Base-by-base conservation (phyloP, 108 stramenopile genomes). In the Phaeodactylum tricornutum region DNA sequence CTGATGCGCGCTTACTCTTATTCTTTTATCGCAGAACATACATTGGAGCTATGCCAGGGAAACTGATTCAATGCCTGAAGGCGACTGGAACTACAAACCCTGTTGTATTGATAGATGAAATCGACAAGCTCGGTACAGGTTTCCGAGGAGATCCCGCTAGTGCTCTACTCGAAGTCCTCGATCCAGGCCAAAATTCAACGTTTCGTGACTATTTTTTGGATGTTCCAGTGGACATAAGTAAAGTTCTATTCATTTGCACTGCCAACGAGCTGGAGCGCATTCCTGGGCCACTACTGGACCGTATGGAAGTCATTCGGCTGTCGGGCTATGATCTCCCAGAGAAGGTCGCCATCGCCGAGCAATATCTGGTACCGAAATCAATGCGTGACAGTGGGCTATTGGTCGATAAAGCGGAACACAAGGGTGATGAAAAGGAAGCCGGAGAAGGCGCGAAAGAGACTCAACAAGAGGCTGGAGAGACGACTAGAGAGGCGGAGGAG, bases 121-220 rank as follows among this genome's bases (percentile, higher is more conserved):
- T 99, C 49, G 98, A 99, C 58, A 99, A 99, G 57, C 65, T 99
- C 3, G 94, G 94, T 3, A 59, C 63, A 34, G 90, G 88, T 30
- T 72, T 82, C 60, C 69, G 87, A 34, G 97, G 97, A 15, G 96
- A 98, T 61, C 98, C 98, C 4, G 85, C 93, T 2, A 84, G 81
- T 36, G 96, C 98, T 4, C 62, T 98, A 22, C 61, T 98, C 35
- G 98, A 98, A 69, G 83, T 90, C 3, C 45, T 90, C 46, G 96
- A 99, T 54, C 96, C 98, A 0, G 70, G 59, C 26, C 96, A 97
- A 53, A 99, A 97, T 55, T 55, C 61, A 3, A 60, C 75, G 1
- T 99, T 99, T 63, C 51, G 74, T 20, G 98, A 99, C 61, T 89
- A 96, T 56, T 99, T 94, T 57, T 72, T 97, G n/a, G 98, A 99